A percentile compares a stretch with the other conserved stretches of the same genome.
These are phyloP conservation scores for Stachybotrys chlorohalonatus DNA, from an alignment of 2,329 filamentous ascomycete genomes.

Conservation along the genomic window DNA sequence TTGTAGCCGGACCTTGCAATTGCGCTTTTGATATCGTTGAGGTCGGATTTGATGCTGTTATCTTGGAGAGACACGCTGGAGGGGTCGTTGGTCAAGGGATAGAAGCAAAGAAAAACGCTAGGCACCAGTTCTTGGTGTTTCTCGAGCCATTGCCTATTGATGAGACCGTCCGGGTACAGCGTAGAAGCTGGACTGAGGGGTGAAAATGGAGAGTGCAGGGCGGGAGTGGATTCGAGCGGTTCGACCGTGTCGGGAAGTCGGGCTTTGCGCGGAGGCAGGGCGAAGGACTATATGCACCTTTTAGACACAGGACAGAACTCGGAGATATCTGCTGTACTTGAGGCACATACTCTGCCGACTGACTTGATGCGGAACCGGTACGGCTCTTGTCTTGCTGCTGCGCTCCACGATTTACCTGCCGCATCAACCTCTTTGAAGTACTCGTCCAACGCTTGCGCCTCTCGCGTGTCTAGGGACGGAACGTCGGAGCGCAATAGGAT, in stretches of 20 bases:
- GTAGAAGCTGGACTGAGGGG: constrained; percentile 76
- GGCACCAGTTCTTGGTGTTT: constrained; percentile 86
- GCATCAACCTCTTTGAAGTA: constrained; percentile 60
- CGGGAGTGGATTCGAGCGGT: constrained; percentile 34
- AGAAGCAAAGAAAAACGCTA: constrained; percentile 73
- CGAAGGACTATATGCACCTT: constrained; percentile 33
- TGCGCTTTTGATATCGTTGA: constrained; percentile 64
- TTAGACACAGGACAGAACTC: constrained; percentile 15
- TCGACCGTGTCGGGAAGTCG: constrained; percentile 43
- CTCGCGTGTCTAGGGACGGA: constrained; percentile 54
- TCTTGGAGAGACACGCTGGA: constrained; percentile 72
- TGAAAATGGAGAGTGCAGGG: constrained; percentile 86
- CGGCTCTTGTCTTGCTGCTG: constrained; percentile 39
- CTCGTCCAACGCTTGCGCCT: constrained; percentile 55
- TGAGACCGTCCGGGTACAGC: constrained; percentile 82
- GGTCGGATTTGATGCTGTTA: constrained; percentile 79
- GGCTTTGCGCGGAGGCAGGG: constrained; percentile 49
- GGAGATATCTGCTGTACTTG: neutral
- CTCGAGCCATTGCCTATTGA: constrained; percentile 71
- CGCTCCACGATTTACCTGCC: constrained; percentile 57
- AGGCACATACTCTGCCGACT: constrained; percentile 65
- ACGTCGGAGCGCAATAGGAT: constrained; percentile 62
- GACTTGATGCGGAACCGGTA: constrained; percentile 61
- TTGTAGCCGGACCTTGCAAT: constrained; percentile 65
- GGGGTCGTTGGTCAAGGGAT: constrained; percentile 62